Evolutionary conservation across 2,329 filamentous ascomycete genomes (phyloP), one percentile per base, ranked within the genome.

Genomic region (Aspergillus sp.): DNA sequence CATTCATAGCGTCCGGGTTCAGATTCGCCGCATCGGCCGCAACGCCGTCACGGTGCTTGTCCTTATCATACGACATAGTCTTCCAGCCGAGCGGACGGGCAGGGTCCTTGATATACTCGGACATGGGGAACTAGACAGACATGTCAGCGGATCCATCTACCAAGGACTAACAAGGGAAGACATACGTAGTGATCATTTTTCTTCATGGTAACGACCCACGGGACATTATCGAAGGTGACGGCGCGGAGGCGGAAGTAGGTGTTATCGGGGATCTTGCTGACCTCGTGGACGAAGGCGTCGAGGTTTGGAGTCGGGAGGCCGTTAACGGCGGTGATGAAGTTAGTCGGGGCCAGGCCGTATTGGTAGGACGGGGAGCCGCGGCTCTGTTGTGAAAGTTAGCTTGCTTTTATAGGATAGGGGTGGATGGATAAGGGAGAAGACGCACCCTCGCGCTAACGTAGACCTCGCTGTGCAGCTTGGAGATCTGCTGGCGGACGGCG

Each of bases 121-220:
- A 72, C 39, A 78, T 80, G 2, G 76, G 75, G 63, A 80, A 80
- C 64, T 68, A 37, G 20, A 4, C 24, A 26, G 20, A 15, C 39
- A 46, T 32, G 47, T 37, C n/a, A 32, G 15, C 2, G 30, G 25
- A 16, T n/a, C 7, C n/a, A 34, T 35, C 17, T 7, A 24, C 1
- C 15, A 7, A 13, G 11, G 24, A 22, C 12, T 0, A 24, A 4
- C 5, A 5, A 16, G 20, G 15, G 16, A 12, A 14, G 24, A 55
- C 64, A 53, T 49, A 71, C 67, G 58, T 98, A 98, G 61, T 98
- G 91, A 56, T 98, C 89, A 49, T 95, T 95, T 74, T 96, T 96
- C 78, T 98, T 98, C 84, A 98, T 94, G 6, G 91, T 98, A 24
- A 93, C 85, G n/a, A 98, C 86, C 86, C 91, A 98, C 3, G 89